phyloP scores from a whole-genome alignment of 176 grass and related monocot genomes.

The Oropetium thomaeum region DNA sequence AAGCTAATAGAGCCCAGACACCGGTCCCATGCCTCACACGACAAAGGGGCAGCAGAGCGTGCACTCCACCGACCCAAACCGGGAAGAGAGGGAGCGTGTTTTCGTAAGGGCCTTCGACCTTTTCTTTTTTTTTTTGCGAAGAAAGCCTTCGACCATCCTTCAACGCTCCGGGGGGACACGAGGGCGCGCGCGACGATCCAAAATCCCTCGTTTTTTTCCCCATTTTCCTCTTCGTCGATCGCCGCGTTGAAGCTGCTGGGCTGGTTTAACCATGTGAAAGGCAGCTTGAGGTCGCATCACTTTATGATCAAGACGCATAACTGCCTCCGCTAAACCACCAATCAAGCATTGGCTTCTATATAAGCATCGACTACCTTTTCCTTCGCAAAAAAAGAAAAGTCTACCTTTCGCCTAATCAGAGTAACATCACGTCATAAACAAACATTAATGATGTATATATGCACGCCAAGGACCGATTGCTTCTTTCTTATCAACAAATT shows the following conservation, averaged over 20 bases:
- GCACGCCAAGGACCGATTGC: background rate
- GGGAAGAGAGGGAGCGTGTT: background rate
- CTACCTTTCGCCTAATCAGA: background rate
- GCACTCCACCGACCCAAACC: background rate
- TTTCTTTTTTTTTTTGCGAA: too few relatives aligned
- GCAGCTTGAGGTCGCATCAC: too few relatives aligned
- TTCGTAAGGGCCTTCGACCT: too few relatives aligned
- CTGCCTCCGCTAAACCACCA: too few relatives aligned
- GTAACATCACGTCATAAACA: background rate
- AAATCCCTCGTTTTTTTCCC: background rate
- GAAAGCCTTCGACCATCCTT: too few relatives aligned
- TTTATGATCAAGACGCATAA: too few relatives aligned
- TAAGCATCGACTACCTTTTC: too few relatives aligned
- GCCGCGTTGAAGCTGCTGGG: background rate
- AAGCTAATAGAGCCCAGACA: background rate
- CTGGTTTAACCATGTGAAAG: too few relatives aligned
- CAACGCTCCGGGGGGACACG: conserved; percentile 12
- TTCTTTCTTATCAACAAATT: conserved; percentile 11
- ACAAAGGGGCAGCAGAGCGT: too few relatives aligned
- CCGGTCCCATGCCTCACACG: background rate
- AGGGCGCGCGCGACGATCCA: conserved; percentile 14
- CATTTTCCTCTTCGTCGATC: background rate
- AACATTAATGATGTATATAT: background rate
- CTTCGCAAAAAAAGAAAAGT: too few relatives aligned
- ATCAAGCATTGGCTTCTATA: background rate